Base-by-base conservation (phyloP, 106 monocot genomes). In the Dendrobium catenatum region DNA sequence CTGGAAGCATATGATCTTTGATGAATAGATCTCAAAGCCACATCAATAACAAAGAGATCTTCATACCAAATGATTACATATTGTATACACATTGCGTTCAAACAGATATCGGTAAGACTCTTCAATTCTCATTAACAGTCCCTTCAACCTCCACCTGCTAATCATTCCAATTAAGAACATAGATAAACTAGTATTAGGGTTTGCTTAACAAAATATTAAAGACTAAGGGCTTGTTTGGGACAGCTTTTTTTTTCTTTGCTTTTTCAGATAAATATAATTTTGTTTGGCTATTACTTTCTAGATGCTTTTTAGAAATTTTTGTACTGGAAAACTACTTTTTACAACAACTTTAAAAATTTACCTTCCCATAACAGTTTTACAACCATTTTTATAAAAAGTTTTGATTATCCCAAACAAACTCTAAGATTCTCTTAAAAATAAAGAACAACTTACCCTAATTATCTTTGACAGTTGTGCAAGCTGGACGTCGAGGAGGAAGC, bases 391-490 rank as follows among this genome's bases (percentile, higher is more conserved):
- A 37, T 37, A 37, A 37, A 37, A 37, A 27, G 29, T 0, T 6
- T 37, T 31, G 4, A 2, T 72, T 2, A 8, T 31, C 31, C 26
- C 70, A 2, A 48, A 47, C 26, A 51, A 2, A 44, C 2, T 17
- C 33, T 37, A 17, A 15, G 20, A 1, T 13, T 70, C 33, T 70
- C 5, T 70, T 33, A 15, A 5, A 70, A 37, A 4, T 66, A 37
- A 37, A 9, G 37, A 70, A 11, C 4, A 48, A 20, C 76, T 27
- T 24, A 49, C 76, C 1, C 76, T 76, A 76, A 76, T 13, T 76
- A 27, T 76, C 76, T 76, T 76, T 76, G 27, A 51, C 76, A 49
- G 76, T 76, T 13, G 76, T 49, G 76, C 76, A 76, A 3, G 76
- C 49, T 11, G 76, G 76, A 9, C 76, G 76, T 26, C 76, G 76